Base-by-base conservation (phyloP, 1,284 basidiomycete genomes). In the Trichosporon faecale region DNA sequence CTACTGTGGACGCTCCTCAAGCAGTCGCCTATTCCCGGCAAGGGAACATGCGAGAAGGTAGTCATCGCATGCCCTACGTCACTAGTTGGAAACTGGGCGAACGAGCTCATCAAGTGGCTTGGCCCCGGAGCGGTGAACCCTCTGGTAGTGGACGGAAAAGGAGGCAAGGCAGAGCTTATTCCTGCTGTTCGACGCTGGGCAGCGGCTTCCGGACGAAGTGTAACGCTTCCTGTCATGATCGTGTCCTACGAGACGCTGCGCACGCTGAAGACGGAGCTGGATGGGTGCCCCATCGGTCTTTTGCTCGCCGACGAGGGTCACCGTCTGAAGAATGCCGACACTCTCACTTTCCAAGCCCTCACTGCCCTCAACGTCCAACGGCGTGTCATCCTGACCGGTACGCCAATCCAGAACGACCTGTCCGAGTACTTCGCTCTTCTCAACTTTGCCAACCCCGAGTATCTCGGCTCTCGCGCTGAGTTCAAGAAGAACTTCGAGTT, bases 401-500 rank as follows among this genome's bases (percentile, higher is more conserved):
- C 96, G 14, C 96, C 96, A 0, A 95, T 98, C 70, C 82, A 98
- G 90, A 98, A 98, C 80, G 95, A 98, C 80, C 88, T 98, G 21
- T 94, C 95, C 5, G 95, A 98, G 85, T 98, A 98, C 82, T 98
- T 98, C 80, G 94, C 95, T 0, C 87, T 99, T 12, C 88, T 99
- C 67, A 95, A 92, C 83, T 99, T 99, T 77, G 96, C 95, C 68
- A 99, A 98, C 77, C 97, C 97, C 2, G 92, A 95, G 75, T 95
- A 94, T 82, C 88, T 99, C 52, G 97, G 97, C 11, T 89, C 91
- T 2, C 93, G 94, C 80, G 88, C 89, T 69, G 93, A 98, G 71
- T 99, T 99, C 84, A 89, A 94, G 74, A 97, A 96, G 86, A 95
- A 96, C 80, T 99, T 94, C 77, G 97, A 99, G 86, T 89, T 93